Conservation (phyloP, 202 grass and related monocot species). For the Dendrocalamus latiflorus region DNA sequence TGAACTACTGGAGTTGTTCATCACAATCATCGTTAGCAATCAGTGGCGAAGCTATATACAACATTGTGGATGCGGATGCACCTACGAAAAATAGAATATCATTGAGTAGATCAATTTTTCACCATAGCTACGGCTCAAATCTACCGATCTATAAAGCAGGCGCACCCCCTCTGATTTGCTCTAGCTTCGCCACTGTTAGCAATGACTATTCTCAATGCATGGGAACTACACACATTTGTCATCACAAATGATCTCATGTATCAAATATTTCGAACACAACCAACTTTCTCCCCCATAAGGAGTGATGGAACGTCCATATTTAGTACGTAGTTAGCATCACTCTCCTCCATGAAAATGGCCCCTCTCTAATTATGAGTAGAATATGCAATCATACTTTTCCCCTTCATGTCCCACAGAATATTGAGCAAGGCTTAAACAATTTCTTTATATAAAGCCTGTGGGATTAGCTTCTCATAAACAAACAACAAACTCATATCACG, state of each 20-base stretch:
- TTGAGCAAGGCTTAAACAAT: slow-evolving; percentile 9
- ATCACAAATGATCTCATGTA: not conserved
- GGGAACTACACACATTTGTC: not conserved
- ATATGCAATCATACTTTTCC: slow-evolving; percentile 28
- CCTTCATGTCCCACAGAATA: slow-evolving; percentile 39
- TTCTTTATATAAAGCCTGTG: slow-evolving; percentile 7
- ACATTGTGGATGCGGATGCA: too few relatives aligned
- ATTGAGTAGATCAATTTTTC: too few relatives aligned
- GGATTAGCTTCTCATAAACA: slow-evolving; percentile 41
- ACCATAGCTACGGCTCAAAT: too few relatives aligned
- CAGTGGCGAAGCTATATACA: too few relatives aligned
- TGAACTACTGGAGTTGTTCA: not conserved
- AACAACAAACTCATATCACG: slow-evolving; percentile 36
- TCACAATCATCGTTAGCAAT: not conserved
- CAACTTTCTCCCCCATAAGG: not conserved
- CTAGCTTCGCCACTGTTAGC: too few relatives aligned
- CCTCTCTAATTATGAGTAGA: slow-evolving; percentile 15
- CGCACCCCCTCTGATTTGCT: too few relatives aligned
- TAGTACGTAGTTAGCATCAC: not conserved
- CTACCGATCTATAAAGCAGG: too few relatives aligned
- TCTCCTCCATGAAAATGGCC: not conserved
- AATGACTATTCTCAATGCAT: not conserved
- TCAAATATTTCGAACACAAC: not conserved
- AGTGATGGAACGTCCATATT: not conserved
- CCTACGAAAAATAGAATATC: too few relatives aligned